Percentiles rank a stretch among this genome's conserved stretches.
Evolutionary conservation across 1,284 basidiomycete species (phyloP).

Genomic region (Ceratobasidium sp.): DNA sequence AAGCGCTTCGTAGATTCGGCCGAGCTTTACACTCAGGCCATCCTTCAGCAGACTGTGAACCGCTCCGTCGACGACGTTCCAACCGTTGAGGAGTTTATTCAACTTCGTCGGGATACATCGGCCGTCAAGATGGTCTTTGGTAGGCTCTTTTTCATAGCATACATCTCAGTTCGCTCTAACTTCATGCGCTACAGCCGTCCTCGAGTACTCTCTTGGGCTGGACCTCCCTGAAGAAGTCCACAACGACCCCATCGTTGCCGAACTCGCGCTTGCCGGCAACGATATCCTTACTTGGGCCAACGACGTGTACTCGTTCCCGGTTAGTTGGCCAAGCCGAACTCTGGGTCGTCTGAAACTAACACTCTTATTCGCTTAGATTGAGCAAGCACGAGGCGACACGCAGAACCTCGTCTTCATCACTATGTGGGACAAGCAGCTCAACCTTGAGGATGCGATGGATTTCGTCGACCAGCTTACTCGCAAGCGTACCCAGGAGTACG

Average conservation of each 20-base stretch:
- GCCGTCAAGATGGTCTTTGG: slow-evolving; percentile 61
- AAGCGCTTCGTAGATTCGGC: slow-evolving; percentile 57
- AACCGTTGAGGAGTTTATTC: slow-evolving; percentile 59
- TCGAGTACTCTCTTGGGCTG: slow-evolving; percentile 45
- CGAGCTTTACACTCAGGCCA: slow-evolving; percentile 57
- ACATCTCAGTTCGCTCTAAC: not conserved
- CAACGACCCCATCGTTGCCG: slow-evolving; percentile 43
- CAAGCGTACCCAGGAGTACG: slow-evolving; percentile 58
- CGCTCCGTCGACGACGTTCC: slow-evolving; percentile 56
- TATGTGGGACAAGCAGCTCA: slow-evolving; percentile 59
- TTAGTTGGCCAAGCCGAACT: slow-evolving; percentile 20
- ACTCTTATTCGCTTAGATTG: slow-evolving; percentile 46
- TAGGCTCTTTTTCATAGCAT: slow-evolving; percentile 45
- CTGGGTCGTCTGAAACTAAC: slow-evolving; percentile 24
- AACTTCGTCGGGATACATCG: slow-evolving; percentile 59
- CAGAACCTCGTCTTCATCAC: slow-evolving; percentile 63
- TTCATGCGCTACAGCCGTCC: slow-evolving; percentile 50
- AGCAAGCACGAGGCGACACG: slow-evolving; percentile 63
- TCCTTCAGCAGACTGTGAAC: slow-evolving; percentile 57
- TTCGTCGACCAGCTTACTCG: slow-evolving; percentile 59
- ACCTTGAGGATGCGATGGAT: slow-evolving; percentile 59
- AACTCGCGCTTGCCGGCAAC: slow-evolving; percentile 43
- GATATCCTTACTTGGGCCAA: slow-evolving; percentile 46
- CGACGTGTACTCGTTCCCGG: slow-evolving; percentile 46
- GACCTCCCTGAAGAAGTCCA: slow-evolving; percentile 45